A percentile compares a stretch with the other conserved stretches of the same genome.
Conservation (phyloP, 1,284 basidiomycete species). For the Rhodotorula sp. region DNA sequence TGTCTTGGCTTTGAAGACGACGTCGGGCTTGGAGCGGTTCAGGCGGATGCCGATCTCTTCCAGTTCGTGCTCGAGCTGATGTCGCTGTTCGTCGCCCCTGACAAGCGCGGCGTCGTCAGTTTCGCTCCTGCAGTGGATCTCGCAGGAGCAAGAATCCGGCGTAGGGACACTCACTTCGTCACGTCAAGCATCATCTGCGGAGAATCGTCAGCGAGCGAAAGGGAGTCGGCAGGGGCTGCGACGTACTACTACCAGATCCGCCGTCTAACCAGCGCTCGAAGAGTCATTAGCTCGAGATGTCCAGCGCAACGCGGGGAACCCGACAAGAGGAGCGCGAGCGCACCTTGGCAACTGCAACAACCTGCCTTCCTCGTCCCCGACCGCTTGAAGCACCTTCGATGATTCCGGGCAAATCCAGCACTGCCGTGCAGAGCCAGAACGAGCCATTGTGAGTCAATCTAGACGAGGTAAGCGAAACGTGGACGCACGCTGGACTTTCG, state of each 20-base stretch:
- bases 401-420: constrained; percentile 95
- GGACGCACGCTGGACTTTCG: constrained; percentile 67
- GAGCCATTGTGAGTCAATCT: neutral
- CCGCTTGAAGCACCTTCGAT: constrained; percentile 94
- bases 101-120: neutral
- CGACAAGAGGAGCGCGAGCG: constrained; percentile 37
- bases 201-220: neutral
- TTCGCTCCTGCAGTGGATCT: too few species aligned
- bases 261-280: too few species aligned
- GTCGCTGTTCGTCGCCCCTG: constrained; percentile 77
- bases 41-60: constrained; percentile 95
- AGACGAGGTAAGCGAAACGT: constrained; percentile 15
- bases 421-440: neutral
- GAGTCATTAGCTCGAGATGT: neutral
- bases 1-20: constrained; percentile 47
- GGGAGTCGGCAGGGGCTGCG: neutral
- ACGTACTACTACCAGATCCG: constrained; percentile 69
- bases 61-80: constrained; percentile 82
- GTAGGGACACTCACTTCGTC: constrained; percentile 61
- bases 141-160: neutral
- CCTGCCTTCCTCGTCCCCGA: constrained; percentile 90
- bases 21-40: constrained; percentile 84
- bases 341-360: constrained; percentile 69
- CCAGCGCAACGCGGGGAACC: too few species aligned
- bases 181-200: constrained; percentile 81